These are phyloP conservation scores for Xylaria curta DNA, from an alignment of 495 filamentous ascomycete genomes.

Conservation along the genomic window DNA sequence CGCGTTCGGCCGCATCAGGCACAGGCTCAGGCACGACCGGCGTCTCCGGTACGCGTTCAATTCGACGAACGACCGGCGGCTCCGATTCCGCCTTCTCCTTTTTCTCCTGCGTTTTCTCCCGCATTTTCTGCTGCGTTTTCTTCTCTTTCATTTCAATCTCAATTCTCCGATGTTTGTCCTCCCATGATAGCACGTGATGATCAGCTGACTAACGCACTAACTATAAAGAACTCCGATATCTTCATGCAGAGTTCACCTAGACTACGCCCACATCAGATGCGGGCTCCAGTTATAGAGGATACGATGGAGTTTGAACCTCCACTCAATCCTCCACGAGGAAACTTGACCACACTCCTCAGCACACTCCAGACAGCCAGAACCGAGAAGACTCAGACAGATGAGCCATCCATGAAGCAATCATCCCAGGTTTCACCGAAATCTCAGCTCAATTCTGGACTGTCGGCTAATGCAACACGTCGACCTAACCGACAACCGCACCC, in stretches of 20 bases:
- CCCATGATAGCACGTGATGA: not conserved
- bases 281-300: slow-evolving; percentile 16
- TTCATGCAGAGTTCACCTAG: slow-evolving; percentile 26
- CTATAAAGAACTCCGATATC: slow-evolving; percentile 20
- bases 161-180: slow-evolving; percentile 25
- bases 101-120: not conserved
- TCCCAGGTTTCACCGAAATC: slow-evolving; percentile 34
- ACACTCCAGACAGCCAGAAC: slow-evolving; percentile 38
- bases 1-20: slow-evolving; percentile 8
- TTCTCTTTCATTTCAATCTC: not conserved
- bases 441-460: slow-evolving; percentile 23
- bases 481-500: slow-evolving; percentile 25
- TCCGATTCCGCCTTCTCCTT: not conserved
- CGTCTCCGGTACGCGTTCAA: not conserved
- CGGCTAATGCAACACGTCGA: slow-evolving; percentile 31
- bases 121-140: not conserved
- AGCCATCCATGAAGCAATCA: slow-evolving; percentile 27
- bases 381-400: slow-evolving; percentile 32
- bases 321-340: slow-evolving; percentile 30
- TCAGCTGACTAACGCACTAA: not conserved
- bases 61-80: not conserved
- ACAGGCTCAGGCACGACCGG: not conserved
- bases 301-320: slow-evolving; percentile 27
- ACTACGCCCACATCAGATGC: slow-evolving; percentile 31
- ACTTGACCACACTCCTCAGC: slow-evolving; percentile 38